phyloP scores from a whole-genome alignment of 2,329 filamentous ascomycete genomes.

The Fusarium keratoplasticum region DNA sequence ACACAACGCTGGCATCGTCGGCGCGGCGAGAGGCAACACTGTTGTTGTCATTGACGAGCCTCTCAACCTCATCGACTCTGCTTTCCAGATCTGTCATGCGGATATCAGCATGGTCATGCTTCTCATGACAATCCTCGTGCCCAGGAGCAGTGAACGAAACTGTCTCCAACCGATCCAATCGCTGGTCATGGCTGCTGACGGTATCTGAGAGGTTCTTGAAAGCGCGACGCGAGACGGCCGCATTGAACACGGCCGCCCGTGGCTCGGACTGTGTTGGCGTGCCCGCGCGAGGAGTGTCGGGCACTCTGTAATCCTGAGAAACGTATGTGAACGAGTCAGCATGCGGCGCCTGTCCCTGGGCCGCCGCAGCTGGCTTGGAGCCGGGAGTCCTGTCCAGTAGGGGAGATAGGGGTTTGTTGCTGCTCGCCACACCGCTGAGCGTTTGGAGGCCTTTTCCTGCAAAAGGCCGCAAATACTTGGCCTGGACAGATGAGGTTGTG shows the following conservation, averaged over 20 bases:
- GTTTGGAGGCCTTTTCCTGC: constrained; percentile 67
- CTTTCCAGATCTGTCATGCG: constrained; percentile 77
- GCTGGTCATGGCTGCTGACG: constrained; percentile 71
- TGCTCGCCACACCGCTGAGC: constrained; percentile 52
- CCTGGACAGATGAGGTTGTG: constrained; percentile 62
- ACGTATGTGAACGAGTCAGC: constrained; percentile 44
- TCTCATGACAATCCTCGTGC: constrained; percentile 77
- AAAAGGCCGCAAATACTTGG: constrained; percentile 66
- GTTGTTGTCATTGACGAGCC: constrained; percentile 60
- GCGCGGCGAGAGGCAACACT: constrained; percentile 54
- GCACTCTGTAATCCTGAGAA: constrained; percentile 31
- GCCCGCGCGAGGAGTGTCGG: constrained; percentile 29
- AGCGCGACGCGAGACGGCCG: constrained; percentile 48
- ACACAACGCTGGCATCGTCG: constrained; percentile 61
- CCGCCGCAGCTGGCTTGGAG: constrained; percentile 6
- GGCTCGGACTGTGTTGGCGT: constrained; percentile 47
- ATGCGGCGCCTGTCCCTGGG: constrained; percentile 28
- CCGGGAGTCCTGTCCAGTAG: constrained; percentile 46
- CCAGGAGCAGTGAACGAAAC: constrained; percentile 73
- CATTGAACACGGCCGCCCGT: constrained; percentile 31
- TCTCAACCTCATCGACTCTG: constrained; percentile 70
- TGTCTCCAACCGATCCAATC: constrained; percentile 77
- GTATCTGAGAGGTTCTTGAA: constrained; percentile 62
- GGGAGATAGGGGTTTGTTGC: constrained; percentile 47
- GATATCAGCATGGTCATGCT: constrained; percentile 74